Conservation (phyloP, 257 asterid species). For the Ilex aquifolium region DNA sequence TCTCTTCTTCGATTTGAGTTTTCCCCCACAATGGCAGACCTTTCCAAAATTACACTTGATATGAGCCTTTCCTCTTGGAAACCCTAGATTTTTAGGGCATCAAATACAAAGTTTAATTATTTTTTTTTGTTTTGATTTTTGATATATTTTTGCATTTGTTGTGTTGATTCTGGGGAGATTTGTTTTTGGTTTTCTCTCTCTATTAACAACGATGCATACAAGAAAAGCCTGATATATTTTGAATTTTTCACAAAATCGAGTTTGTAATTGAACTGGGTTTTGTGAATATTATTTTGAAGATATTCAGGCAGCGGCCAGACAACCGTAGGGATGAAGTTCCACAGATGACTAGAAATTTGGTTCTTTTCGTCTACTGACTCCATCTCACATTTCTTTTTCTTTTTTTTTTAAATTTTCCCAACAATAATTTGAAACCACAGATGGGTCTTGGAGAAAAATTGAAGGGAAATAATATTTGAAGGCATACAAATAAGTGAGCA, state of each 20-base stretch:
- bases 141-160: slow-evolving; percentile 16
- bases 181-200: not conserved
- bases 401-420: not conserved
- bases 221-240: slow-evolving; percentile 7
- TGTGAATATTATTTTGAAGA: not conserved
- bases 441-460: too few species aligned
- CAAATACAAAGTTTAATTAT: not conserved
- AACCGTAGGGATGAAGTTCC: slow-evolving; percentile 28
- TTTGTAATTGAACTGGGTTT: too few species aligned
- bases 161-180: slow-evolving; percentile 14
- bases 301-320: slow-evolving; percentile 24
- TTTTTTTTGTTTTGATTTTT: not conserved
- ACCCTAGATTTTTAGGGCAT: too few species aligned
- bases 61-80: slow-evolving; percentile 23
- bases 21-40: slow-evolving; percentile 16
- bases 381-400: slow-evolving; percentile 16
- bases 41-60: slow-evolving; percentile 33
- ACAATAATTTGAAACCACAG: too few species aligned
- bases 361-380: slow-evolving; percentile 14
- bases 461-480: too few species aligned
- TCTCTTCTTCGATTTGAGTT: slow-evolving; percentile 1
- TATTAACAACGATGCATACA: slow-evolving; percentile 14
- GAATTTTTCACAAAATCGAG: too few species aligned
- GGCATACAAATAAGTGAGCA: too few species aligned
- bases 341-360: slow-evolving; percentile 11